These are phyloP conservation scores for Acanthamoeba lenticulata DNA, from an alignment of 208 protist species.

Conservation along the genomic window DNA sequence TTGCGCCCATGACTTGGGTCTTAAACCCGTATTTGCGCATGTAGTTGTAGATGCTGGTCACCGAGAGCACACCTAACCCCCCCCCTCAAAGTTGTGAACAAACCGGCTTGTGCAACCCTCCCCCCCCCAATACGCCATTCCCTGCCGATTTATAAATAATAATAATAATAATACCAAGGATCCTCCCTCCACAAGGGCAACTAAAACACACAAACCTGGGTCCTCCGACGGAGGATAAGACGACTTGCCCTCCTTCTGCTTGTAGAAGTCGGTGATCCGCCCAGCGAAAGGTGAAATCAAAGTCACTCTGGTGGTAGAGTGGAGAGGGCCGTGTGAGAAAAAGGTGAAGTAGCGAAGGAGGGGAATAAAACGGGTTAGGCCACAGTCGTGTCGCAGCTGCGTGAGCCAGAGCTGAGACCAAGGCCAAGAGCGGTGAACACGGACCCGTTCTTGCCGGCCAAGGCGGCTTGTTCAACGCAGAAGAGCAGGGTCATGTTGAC, in stretches of 20 bases:
- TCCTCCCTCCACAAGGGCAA: not conserved
- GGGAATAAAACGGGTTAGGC: not conserved
- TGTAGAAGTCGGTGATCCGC: constrained; percentile 97
- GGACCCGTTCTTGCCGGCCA: constrained; percentile 23
- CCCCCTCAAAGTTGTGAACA: too few relatives aligned
- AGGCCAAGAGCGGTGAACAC: too few relatives aligned
- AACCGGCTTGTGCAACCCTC: too few relatives aligned
- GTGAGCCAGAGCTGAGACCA: constrained; percentile 94
- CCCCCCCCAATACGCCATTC: too few relatives aligned
- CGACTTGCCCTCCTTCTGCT: constrained; percentile 78
- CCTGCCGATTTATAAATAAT: too few relatives aligned
- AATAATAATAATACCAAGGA: not conserved
- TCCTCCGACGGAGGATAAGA: constrained; percentile 89
- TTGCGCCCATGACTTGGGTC: constrained; percentile 98
- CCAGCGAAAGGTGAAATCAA: constrained; percentile 94
- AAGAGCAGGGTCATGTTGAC: constrained; percentile 99
- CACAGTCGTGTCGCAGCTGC: constrained; percentile 88
- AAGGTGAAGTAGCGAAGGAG: not conserved
- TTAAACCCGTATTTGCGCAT: constrained; percentile 97
- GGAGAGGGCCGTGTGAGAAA: not conserved
- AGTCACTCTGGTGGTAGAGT: not conserved
- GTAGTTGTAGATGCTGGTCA: constrained; percentile 97
- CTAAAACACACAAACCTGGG: constrained; percentile 79
- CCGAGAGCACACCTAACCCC: constrained; percentile 94
- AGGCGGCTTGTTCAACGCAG: constrained; percentile 91